Evolutionary conservation across 768 basidiomycete species (phyloP).

Genomic region (Boletales sp.): DNA sequence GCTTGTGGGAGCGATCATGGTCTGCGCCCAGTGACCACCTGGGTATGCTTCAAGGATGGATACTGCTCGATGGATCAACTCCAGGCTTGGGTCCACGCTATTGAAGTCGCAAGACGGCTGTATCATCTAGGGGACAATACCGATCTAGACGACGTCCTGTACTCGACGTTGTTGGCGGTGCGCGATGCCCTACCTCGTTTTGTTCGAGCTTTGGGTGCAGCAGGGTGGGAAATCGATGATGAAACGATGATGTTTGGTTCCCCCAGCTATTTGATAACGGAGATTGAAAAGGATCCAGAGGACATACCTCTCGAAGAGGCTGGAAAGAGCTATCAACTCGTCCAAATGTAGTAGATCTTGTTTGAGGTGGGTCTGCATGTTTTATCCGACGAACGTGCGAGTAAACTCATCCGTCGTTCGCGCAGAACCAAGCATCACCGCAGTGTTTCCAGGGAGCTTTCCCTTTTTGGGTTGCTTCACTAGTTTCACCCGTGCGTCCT

Average conservation of each 20-base stretch:
- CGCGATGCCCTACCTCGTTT: constrained; percentile 16
- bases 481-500: no score
- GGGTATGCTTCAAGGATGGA: constrained; percentile 50
- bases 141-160: constrained; percentile 6
- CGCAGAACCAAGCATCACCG: no score
- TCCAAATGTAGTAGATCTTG: no score
- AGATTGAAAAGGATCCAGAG: neutral
- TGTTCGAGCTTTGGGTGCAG: constrained; percentile 14
- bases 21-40: constrained; percentile 19
- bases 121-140: neutral
- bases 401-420: no score
- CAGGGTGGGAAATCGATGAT: constrained; percentile 37
- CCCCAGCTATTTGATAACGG: constrained; percentile 21
- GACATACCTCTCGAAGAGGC: constrained; percentile 4
- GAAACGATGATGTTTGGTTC: constrained; percentile 32
- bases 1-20: neutral
- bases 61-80: constrained; percentile 47
- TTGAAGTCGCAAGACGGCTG: constrained; percentile 16
- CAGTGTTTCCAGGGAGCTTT: no score
- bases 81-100: constrained; percentile 47
- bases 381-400: no score
- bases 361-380: no score
- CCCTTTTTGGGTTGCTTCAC: no score
- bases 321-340: constrained; percentile 4
- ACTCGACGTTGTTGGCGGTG: constrained; percentile 10